Percentiles rank a stretch among this genome's conserved stretches.
These are phyloP conservation scores for Apiospora saccharicola DNA, from an alignment of 2,329 filamentous ascomycete species.

Conservation along the genomic window DNA sequence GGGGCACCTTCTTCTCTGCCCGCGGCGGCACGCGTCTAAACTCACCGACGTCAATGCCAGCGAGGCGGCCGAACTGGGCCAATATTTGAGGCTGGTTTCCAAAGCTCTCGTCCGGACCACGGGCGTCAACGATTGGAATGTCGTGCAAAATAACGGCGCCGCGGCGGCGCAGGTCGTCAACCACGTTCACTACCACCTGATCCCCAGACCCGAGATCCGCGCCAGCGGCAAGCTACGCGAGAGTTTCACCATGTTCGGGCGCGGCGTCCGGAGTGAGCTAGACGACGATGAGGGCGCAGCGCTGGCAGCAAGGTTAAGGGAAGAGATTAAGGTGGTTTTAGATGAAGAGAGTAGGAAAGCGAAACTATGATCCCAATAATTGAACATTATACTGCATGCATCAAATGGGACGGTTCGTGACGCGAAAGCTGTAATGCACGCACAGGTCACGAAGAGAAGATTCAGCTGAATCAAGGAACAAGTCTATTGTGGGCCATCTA, in stretches of 20 bases:
- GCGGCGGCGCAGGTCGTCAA: constrained; percentile 91
- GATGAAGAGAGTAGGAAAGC: constrained; percentile 45
- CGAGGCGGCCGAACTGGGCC: constrained; percentile 73
- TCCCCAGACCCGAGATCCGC: constrained; percentile 78
- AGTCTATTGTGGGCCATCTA: constrained; percentile 3
- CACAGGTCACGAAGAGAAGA: neutral
- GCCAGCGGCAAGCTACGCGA: constrained; percentile 61
- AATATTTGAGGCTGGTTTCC: constrained; percentile 75
- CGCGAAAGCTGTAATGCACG: neutral
- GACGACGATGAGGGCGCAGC: constrained; percentile 74
- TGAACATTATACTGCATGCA: neutral
- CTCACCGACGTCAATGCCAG: constrained; percentile 71
- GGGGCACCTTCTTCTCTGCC: constrained; percentile 85
- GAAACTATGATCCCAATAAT: neutral
- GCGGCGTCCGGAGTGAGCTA: constrained; percentile 74
- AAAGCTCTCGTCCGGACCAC: constrained; percentile 73
- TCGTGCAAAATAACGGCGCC: constrained; percentile 94
- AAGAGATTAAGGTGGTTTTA: constrained; percentile 56
- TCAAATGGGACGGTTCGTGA: neutral
- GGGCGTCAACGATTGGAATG: constrained; percentile 86
- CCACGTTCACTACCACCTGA: constrained; percentile 94
- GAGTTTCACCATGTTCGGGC: constrained; percentile 85
- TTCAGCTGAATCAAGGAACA: neutral
- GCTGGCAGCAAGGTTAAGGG: constrained; percentile 64
- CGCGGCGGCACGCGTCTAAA: constrained; percentile 79